Conservation (phyloP, 2,329 filamentous ascomycete genomes). For the Fusarium heterosporum region DNA sequence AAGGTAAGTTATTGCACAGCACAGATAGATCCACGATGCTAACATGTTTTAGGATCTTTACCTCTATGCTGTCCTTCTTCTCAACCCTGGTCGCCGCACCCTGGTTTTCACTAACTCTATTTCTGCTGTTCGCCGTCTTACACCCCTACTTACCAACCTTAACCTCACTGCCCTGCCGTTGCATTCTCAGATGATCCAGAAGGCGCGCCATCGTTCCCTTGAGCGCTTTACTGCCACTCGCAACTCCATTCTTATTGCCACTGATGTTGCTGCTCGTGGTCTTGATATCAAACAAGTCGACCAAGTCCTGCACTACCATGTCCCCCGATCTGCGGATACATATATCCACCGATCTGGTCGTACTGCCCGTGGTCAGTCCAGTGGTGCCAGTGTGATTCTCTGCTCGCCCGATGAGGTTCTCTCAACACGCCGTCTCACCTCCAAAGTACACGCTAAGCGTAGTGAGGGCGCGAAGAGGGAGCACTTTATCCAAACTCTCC, state of each 20-base stretch:
- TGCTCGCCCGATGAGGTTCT: slow-evolving; percentile 92
- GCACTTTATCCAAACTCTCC: slow-evolving; percentile 81
- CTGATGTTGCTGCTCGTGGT: slow-evolving; percentile 92
- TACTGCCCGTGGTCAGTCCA: slow-evolving; percentile 84
- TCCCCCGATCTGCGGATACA: slow-evolving; percentile 88
- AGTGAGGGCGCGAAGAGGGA: slow-evolving; percentile 61
- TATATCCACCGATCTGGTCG: slow-evolving; percentile 97
- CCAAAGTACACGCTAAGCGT: slow-evolving; percentile 82
- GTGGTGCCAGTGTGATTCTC: slow-evolving; percentile 85
- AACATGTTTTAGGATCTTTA: slow-evolving; percentile 77
- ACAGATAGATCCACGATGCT: neutral
- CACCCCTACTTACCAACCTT: slow-evolving; percentile 85
- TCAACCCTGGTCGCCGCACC: slow-evolving; percentile 83
- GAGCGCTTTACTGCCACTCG: slow-evolving; percentile 83
- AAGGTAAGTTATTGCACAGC: slow-evolving; percentile 69
- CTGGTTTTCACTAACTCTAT: slow-evolving; percentile 98
- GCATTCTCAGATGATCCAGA: slow-evolving; percentile 96
- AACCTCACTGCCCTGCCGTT: slow-evolving; percentile 80
- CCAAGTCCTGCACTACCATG: slow-evolving; percentile 93
- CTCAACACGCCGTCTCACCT: slow-evolving; percentile 83
- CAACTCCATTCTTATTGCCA: slow-evolving; percentile 83
- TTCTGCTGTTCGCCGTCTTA: slow-evolving; percentile 86
- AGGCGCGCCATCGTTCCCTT: slow-evolving; percentile 90
- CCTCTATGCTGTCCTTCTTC: slow-evolving; percentile 86
- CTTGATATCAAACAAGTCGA: slow-evolving; percentile 93